Percentiles rank a stretch among this genome's conserved stretches.
phyloP scores from a whole-genome alignment of 306 rosid genomes.

The Prunus padus region DNA sequence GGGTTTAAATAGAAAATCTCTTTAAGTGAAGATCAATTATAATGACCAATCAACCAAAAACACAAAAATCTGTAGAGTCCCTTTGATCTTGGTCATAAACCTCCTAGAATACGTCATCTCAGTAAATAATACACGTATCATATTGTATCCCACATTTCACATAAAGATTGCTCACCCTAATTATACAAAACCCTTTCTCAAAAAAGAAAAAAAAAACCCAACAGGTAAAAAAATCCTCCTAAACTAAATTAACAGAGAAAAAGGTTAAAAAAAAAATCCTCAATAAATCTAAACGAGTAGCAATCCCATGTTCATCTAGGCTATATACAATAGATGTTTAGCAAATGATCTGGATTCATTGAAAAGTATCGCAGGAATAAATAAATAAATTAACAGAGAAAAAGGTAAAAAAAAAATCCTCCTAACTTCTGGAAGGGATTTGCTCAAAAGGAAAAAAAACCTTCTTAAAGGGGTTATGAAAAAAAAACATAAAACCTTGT shows the following conservation, averaged over 20 bases:
- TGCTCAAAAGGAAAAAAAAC: neutral
- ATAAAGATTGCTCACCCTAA: too few relatives aligned
- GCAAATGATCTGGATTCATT: too few relatives aligned
- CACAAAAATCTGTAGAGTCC: neutral
- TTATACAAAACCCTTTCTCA: too few relatives aligned
- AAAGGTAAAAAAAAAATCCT: neutral
- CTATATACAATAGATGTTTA: too few relatives aligned
- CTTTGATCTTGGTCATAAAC: neutral
- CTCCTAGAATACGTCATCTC: neutral
- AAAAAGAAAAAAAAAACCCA: neutral
- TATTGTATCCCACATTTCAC: too few relatives aligned
- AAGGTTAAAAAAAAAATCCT: too few relatives aligned
- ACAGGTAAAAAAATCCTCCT: neutral
- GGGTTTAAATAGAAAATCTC: too few relatives aligned
- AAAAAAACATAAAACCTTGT: neutral
- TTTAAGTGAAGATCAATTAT: too few relatives aligned
- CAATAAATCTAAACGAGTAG: too few relatives aligned
- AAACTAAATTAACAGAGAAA: too few relatives aligned
- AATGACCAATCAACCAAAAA: too few relatives aligned
- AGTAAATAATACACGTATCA: neutral
- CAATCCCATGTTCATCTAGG: too few relatives aligned
- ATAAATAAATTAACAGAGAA: neutral
- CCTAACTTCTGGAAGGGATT: neutral
- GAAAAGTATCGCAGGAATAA: neutral
- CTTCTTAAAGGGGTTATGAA: neutral